Percentiles rank a stretch among this genome's conserved stretches.
Evolutionary conservation across 2,329 filamentous ascomycete genomes (phyloP).

Genomic region (Calonectria ilicicola): DNA sequence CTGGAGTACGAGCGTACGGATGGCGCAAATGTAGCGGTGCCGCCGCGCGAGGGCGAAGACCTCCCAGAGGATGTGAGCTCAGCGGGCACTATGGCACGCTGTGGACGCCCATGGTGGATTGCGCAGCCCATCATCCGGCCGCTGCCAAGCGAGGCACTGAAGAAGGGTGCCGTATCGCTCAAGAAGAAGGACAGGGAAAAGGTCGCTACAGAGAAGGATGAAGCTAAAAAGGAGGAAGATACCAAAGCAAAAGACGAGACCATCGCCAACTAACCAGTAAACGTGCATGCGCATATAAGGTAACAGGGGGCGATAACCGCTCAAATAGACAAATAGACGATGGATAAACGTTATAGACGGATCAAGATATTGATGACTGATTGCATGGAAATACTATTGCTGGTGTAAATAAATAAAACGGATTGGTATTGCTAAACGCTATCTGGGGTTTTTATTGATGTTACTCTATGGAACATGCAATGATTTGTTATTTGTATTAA

Average conservation of each 20-base stretch:
- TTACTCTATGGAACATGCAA: too few relatives aligned
- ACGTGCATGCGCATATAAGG: background rate
- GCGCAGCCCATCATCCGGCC: constrained; percentile 89
- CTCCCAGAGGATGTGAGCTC: constrained; percentile 68
- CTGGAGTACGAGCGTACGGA: constrained; percentile 71
- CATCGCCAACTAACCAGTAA: constrained; percentile 37
- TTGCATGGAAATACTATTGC: background rate
- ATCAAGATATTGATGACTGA: background rate
- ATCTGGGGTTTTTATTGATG: too few relatives aligned
- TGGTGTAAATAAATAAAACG: background rate
- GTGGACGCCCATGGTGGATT: constrained; percentile 89
- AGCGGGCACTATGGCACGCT: constrained; percentile 75
- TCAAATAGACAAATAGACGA: background rate
- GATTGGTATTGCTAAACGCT: too few relatives aligned
- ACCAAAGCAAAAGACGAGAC: constrained; percentile 40
- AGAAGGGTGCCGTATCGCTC: constrained; percentile 80
- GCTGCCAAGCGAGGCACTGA: constrained; percentile 86
- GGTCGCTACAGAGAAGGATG: constrained; percentile 40
- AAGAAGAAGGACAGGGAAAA: constrained; percentile 76
- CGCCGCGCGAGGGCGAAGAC: constrained; percentile 46
- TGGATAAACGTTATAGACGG: background rate
- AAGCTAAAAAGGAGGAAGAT: constrained; percentile 50
- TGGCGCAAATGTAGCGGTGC: constrained; percentile 61
- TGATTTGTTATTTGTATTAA: too few relatives aligned
- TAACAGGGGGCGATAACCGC: background rate